phyloP scores from a whole-genome alignment of 257 asterid genomes.

The Solanum pimpinellifolium region DNA sequence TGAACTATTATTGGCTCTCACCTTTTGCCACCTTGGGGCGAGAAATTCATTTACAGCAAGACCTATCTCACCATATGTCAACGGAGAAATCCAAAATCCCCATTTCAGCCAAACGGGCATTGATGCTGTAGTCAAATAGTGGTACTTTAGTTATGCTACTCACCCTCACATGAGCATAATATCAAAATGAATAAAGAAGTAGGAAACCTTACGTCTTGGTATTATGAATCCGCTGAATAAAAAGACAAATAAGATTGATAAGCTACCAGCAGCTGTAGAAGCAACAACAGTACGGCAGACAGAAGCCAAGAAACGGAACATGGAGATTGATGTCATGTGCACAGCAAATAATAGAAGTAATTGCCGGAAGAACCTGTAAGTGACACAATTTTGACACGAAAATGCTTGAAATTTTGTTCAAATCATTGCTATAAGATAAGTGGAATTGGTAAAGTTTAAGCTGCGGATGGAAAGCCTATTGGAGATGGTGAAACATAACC shows the following conservation, averaged over 20 bases:
- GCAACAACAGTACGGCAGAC: constrained; percentile 33
- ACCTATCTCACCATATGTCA: constrained; percentile 65
- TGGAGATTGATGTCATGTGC: constrained; percentile 48
- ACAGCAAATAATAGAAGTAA: constrained; percentile 30
- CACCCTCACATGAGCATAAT: not conserved
- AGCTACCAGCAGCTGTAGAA: constrained; percentile 33
- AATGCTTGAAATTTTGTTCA: not conserved
- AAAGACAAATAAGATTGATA: constrained; percentile 24
- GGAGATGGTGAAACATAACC: not conserved
- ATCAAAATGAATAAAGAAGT: not conserved
- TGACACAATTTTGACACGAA: not conserved
- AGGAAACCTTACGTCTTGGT: constrained; percentile 37
- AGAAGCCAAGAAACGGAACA: constrained; percentile 60
- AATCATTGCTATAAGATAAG: not conserved
- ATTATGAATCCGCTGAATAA: constrained; percentile 52
- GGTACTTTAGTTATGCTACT: not conserved
- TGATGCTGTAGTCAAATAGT: constrained; percentile 38
- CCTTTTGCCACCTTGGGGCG: constrained; percentile 65
- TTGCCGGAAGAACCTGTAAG: constrained; percentile 52
- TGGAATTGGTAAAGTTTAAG: not conserved
- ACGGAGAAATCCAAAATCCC: constrained; percentile 66
- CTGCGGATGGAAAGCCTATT: not conserved
- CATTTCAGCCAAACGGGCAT: constrained; percentile 65
- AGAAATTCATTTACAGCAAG: constrained; percentile 55
- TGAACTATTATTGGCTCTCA: constrained; percentile 8